Base-by-base conservation (phyloP, 2,329 filamentous ascomycete species). In the Penicillium sp. region DNA sequence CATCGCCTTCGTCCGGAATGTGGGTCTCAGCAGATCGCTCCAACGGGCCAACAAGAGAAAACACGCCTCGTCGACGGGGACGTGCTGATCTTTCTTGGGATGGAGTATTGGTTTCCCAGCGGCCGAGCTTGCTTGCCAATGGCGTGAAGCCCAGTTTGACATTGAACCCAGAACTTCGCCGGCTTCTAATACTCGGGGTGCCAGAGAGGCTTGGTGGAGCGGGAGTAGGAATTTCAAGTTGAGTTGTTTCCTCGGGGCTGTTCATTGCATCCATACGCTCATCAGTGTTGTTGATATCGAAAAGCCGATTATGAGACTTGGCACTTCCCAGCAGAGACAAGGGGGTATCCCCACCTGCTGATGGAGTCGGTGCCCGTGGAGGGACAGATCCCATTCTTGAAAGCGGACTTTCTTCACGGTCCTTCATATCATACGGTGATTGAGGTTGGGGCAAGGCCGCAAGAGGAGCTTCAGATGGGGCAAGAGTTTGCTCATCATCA, bases 61-160 rank as follows among this genome's bases (percentile, higher is more conserved):
- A 76, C 41, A 74, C 64, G 33, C 54, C 70, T 56, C 61, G 69
- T 43, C 48, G 67, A 59, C 61, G 71, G 31, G 60, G 64, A 53
- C 61, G 63, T 22, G 42, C 63, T 51, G 57, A 64, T 67, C 63
- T 58, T 63, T 53, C 51, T 47, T 70, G 69, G 59, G 82, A 66
- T 2, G 85, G 84, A 59, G 83, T 88, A 23, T 78, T 78, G 1
- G 86, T 79, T 59, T 81, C 80, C 88, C 88, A 90, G 23, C 80
- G 78, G 55, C 77, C 81, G 4, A 90, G 74, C 63, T 87, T 82
- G 35, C 81, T 76, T 4, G 84, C 84, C 35, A 90, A 74, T 23
- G 86, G 84, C 1, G 85, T 88, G 58, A 89, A 87, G 2, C 85
- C 85, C 49, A 83, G 67, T 18, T 75, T 73, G 27, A 52, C 59